These are phyloP conservation scores for Ascochyta clinopodiicola DNA, from an alignment of 2,329 filamentous ascomycete species.

Conservation along the genomic window DNA sequence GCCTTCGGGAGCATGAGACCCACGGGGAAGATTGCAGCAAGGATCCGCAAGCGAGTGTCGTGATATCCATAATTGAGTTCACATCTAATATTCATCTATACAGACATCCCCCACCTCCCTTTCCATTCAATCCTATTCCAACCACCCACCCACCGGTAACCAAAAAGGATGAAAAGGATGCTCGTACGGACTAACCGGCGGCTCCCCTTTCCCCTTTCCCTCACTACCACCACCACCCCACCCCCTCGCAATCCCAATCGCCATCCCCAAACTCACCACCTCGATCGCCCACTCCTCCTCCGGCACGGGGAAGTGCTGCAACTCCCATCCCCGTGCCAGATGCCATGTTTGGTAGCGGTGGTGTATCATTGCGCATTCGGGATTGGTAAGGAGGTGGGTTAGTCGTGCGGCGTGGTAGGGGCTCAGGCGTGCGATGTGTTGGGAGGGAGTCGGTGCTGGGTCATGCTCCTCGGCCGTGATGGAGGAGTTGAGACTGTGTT, in stretches of 20 bases:
- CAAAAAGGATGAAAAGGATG: not conserved
- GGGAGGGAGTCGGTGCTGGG: too few species aligned
- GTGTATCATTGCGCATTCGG: too few species aligned
- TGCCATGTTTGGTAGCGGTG: too few species aligned
- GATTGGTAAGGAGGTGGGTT: too few species aligned
- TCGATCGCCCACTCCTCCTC: not conserved
- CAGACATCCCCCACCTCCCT: too few species aligned
- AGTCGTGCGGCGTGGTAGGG: too few species aligned
- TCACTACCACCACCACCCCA: slow-evolving; percentile 15
- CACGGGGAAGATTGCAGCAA: not conserved
- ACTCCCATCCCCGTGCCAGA: not conserved
- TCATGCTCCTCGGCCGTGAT: too few species aligned
- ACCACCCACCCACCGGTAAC: not conserved
- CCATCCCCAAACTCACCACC: slow-evolving; percentile 57
- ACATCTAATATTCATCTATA: too few species aligned
- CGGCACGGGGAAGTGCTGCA: not conserved
- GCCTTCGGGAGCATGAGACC: slow-evolving; percentile 8
- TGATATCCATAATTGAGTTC: too few species aligned
- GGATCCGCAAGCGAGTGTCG: not conserved
- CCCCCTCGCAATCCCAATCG: slow-evolving; percentile 39
- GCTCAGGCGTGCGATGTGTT: too few species aligned
- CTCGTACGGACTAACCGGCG: not conserved
- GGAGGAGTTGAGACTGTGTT: too few species aligned
- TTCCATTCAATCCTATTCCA: too few species aligned
- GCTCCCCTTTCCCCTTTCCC: not conserved